Evolutionary conservation across 208 protist genomes (phyloP).

Genomic region (Angomonas ambiguus): DNA sequence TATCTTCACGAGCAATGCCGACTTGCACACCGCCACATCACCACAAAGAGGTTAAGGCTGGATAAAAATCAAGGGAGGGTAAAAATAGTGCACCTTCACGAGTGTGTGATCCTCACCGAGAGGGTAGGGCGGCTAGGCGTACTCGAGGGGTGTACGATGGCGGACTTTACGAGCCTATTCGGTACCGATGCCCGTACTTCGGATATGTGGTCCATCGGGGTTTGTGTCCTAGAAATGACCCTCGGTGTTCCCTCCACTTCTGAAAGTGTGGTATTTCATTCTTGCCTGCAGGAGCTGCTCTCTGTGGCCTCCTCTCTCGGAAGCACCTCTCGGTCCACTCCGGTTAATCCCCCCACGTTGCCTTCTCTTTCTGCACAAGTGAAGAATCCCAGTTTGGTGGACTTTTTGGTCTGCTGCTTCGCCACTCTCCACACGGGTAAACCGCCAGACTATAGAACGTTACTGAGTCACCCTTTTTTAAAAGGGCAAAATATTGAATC

Average conservation of each 20-base stretch:
- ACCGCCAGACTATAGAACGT: neutral
- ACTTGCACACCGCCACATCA: conserved; percentile 58
- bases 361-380: neutral
- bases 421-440: neutral
- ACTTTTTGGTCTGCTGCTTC: conserved; percentile 7
- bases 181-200: conserved; percentile 14
- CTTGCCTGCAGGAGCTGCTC: neutral
- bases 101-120: too few relatives aligned
- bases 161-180: conserved; percentile 18
- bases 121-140: too few relatives aligned
- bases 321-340: neutral
- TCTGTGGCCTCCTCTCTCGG: too few relatives aligned
- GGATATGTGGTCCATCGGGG: conserved; percentile 58
- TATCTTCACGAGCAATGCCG: conserved; percentile 66
- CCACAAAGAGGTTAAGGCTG: conserved; percentile 54
- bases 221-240: conserved; percentile 48
- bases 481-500: neutral
- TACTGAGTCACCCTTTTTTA: conserved; percentile 19
- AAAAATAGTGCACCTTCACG: conserved; percentile 21
- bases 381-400: neutral
- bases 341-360: too few relatives aligned
- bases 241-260: neutral
- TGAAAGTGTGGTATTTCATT: neutral
- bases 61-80: conserved; percentile 20
- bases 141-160: neutral